Conservation (phyloP, 176 grass and related monocot genomes). For the Hordeum vulgare region MorexV3_pseudomolecules_assembly NC_058524.1:27900472-27900971, state of each 20-base stretch:
- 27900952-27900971: slow-evolving; percentile 58
- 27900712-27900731: background rate
- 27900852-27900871: background rate
- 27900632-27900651: background rate
- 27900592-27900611: background rate
- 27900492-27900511: background rate
- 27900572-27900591: too few species aligned
- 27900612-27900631: background rate
- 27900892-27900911: background rate
- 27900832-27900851: background rate
- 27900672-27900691: slow-evolving; percentile 18
- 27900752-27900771: background rate
- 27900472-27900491: background rate
- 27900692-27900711: background rate
- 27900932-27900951: slow-evolving; percentile 53
- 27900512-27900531: background rate
- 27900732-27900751: background rate
- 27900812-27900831: background rate
- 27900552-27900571: too few species aligned
- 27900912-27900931: background rate
- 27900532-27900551: background rate
- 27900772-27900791: background rate
- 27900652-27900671: background rate
- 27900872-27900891: background rate
- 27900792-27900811: background rate